Base-by-base conservation (phyloP, 148 eudicot genomes). In the Diospyros lotus region DNA sequence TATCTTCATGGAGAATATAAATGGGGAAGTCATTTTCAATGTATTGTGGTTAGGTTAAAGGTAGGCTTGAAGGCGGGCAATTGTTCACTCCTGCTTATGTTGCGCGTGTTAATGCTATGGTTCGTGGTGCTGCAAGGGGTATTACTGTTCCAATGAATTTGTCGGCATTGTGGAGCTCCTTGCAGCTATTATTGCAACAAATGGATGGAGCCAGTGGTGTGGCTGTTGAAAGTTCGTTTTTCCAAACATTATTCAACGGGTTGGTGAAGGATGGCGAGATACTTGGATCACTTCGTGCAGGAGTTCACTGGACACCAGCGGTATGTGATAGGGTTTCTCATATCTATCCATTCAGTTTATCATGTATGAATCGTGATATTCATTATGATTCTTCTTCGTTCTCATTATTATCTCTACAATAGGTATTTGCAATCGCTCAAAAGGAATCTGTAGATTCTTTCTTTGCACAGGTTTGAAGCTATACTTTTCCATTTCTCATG, bases 61-160 rank as follows among this genome's bases (percentile, higher is more conserved):
- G 97, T 66, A 88, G 96, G 81, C 97, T 95, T 82, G 99, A 95
- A 88, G 99, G 98, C 50, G 98, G 99, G 54, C 99, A 93, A 50
- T 74, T 95, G 72, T 95, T 93, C 71, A 93, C 99, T 9, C 98
- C 98, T 9, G 99, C 99, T 18, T 93, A 95, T 84, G 93, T 95
- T 81, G 90, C 88, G 17, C 94, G 97, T 76, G 94, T 95, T 68
- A 86, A 73, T 79, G 97, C 98, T 67, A 95, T 95, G 99, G 94
- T 95, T 61, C 91, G 97, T 76, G 99, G 99, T 76, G 98, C 99
- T 68, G 89, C 91, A 3, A 88, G 99, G 80, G 99, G 93, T 52
- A 79, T 93, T 64, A 91, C 96, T 39, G 93, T 95, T 75, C 99
- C 99, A 3, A 79, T 80, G 75, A 95, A 95, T 81, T 84, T 93